Percentiles rank a stretch among this genome's conserved stretches.
These are phyloP conservation scores for Cajanus cajan DNA, from an alignment of 306 rosid genomes.

Conservation along the genomic window DNA sequence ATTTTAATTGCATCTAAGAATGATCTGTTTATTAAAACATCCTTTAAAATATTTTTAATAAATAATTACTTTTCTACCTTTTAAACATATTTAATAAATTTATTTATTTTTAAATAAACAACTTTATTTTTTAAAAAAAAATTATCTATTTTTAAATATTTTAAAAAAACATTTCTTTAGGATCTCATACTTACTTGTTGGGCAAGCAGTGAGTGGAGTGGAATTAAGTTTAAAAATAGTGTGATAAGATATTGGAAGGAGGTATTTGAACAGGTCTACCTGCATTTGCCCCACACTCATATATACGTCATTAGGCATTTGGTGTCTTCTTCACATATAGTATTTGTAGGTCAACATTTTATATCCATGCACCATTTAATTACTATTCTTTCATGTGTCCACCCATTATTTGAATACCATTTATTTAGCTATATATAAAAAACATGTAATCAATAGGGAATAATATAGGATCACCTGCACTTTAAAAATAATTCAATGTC, in stretches of 20 bases:
- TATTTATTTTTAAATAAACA: too few relatives aligned
- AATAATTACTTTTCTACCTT: too few relatives aligned
- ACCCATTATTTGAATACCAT: not conserved
- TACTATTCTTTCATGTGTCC: not conserved
- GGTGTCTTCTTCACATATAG: not conserved
- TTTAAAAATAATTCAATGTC: not conserved
- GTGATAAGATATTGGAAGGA: not conserved
- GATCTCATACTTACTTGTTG: not conserved
- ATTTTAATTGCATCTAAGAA: too few relatives aligned
- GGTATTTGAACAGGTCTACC: not conserved
- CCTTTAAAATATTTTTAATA: too few relatives aligned
- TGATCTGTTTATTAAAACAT: too few relatives aligned
- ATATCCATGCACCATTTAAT: not conserved
- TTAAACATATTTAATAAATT: too few relatives aligned
- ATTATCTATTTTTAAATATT: too few relatives aligned
- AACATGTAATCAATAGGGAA: not conserved
- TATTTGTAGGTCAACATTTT: not conserved
- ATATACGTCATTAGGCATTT: not conserved
- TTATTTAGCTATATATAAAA: not conserved
- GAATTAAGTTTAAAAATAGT: not conserved
- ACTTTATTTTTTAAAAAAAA: too few relatives aligned
- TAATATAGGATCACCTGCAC: not conserved
- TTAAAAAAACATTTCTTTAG: too few relatives aligned
- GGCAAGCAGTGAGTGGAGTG: not conserved
- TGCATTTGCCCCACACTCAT: not conserved